Evolutionary conservation across 345 rosid species (phyloP), one percentile per base, ranked within the genome.

Genomic region (Geranium brycei): DNA sequence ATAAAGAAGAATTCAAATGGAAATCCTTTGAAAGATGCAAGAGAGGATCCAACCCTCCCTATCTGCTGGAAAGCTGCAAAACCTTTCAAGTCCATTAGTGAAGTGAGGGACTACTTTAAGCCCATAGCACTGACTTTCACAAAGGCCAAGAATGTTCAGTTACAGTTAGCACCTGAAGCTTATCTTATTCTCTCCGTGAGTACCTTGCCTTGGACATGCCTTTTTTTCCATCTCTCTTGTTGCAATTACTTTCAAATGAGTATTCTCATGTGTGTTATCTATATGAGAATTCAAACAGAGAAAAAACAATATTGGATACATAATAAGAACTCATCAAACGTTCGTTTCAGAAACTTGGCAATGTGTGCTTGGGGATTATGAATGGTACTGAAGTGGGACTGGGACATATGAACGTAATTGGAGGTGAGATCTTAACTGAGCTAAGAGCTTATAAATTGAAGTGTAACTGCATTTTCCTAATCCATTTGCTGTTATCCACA

Each of bases 1-100:
- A 57, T 87, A 17, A 79, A 11, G 72, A 67, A 58, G 57, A 74
- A 76, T 69, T 64, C 82, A 41, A 72, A 55, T 0, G 85, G 87
- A 64, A 86, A 77, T 81, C 75, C 82, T 12, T 65, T 92, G 56
- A 77, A 40, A 67, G 80, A 77, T 5, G 65, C 80, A 18, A 73
- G 77, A 4, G 81, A 85, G 51, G 99, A 89, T 62, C 68, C 59
- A 61, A 76, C 88, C 70, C 88, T 93, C 31, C 72, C 96, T 0
- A 62, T 89, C 58, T 93, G 99, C 81, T 93, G 97, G 99, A 89
- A 86, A 82, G 93, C 79, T 58, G 57, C 71, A 6, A 83, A 82
- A 66, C 80, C 79, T 30, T 63, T 82, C 68, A 82, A 85, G 72
- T 70, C 85, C 28, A 31, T 82, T 17, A 2, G 19, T 68, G 91